phyloP scores from a whole-genome alignment of 1,284 basidiomycete genomes.

The Takashimella tepidaria region DNA sequence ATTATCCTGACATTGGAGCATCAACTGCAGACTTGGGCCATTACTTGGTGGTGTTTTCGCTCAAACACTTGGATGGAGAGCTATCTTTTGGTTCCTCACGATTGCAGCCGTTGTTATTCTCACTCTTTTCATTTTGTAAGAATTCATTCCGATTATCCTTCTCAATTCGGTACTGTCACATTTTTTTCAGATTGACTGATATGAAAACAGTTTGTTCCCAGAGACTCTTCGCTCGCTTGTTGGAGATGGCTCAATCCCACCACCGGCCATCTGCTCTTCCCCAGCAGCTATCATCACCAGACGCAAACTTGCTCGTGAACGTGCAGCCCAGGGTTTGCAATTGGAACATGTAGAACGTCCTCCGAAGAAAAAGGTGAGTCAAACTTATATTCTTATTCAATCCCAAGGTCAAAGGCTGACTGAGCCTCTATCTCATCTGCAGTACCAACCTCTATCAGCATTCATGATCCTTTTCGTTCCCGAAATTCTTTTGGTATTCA shows the following conservation, averaged over 20 bases:
- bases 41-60: slow-evolving; percentile 32
- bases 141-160: slow-evolving; percentile 40
- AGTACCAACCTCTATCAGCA: slow-evolving; percentile 41
- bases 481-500: slow-evolving; percentile 37
- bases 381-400: neutral
- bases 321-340: slow-evolving; percentile 14
- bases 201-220: slow-evolving; percentile 30
- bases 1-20: neutral
- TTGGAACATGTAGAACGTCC: slow-evolving; percentile 28
- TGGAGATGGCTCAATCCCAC: slow-evolving; percentile 44
- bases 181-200: neutral
- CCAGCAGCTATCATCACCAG: slow-evolving; percentile 24
- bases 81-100: slow-evolving; percentile 38
- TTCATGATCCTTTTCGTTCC: slow-evolving; percentile 42
- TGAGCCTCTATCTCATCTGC: neutral
- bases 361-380: slow-evolving; percentile 24
- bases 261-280: slow-evolving; percentile 35
- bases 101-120: slow-evolving; percentile 8
- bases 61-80: slow-evolving; percentile 14
- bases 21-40: slow-evolving; percentile 14
- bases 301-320: slow-evolving; percentile 20
- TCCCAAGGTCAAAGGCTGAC: neutral
- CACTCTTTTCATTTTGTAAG: slow-evolving; percentile 24
- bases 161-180: neutral
- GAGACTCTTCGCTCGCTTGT: slow-evolving; percentile 46